Percentiles rank a stretch among this genome's conserved stretches.
phyloP scores from a whole-genome alignment of 2,329 filamentous ascomycete species.

The Phaeosphaeria sp. region DNA sequence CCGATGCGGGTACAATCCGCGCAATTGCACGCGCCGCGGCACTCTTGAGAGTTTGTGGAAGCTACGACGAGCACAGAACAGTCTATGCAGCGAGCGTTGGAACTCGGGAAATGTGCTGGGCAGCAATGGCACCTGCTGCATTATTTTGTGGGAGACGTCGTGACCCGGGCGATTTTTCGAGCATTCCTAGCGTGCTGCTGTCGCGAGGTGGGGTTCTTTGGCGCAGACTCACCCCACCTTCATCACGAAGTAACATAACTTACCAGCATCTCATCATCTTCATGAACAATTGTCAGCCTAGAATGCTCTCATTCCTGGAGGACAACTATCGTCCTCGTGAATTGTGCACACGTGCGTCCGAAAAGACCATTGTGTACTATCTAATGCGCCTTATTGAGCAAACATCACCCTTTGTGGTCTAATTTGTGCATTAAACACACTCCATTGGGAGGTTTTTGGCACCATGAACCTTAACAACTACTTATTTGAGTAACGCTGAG shows the following conservation, averaged over 20 bases:
- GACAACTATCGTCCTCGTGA: background rate
- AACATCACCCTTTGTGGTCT: background rate
- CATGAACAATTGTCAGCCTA: background rate
- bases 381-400: background rate
- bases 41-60: constrained; percentile 45
- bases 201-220: background rate
- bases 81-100: constrained; percentile 29
- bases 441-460: background rate
- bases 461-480: background rate
- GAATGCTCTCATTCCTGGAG: background rate
- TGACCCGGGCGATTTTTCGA: constrained; percentile 35
- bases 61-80: constrained; percentile 35
- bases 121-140: constrained; percentile 33
- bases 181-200: constrained; percentile 28
- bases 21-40: constrained; percentile 28
- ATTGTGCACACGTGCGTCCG: background rate
- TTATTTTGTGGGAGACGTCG: constrained; percentile 24
- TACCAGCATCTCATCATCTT: background rate
- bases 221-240: background rate
- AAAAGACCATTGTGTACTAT: background rate
- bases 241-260: background rate
- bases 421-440: background rate
- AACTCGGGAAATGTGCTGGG: constrained; percentile 37
- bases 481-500: background rate
- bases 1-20: constrained; percentile 12